Percentiles rank a stretch among this genome's conserved stretches.
phyloP scores from a whole-genome alignment of 768 basidiomycete species.

The Phylloporus sp. region DNA sequence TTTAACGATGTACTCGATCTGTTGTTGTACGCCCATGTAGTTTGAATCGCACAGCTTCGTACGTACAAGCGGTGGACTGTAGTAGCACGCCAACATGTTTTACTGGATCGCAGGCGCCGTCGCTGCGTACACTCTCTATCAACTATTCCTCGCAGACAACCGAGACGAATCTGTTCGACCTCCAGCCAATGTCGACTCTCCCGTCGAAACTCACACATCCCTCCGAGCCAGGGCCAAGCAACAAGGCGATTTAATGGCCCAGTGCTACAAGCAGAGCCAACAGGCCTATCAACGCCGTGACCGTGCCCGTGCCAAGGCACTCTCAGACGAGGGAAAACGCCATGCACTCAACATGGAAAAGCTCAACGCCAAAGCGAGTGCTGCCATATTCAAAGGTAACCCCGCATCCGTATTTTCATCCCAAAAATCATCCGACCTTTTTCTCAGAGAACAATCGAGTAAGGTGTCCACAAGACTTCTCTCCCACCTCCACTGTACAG shows the following conservation, averaged over 20 bases:
- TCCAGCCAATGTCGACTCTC: background rate
- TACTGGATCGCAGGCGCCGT: slow-evolving; percentile 8
- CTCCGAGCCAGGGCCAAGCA: slow-evolving; percentile 70
- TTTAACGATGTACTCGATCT: slow-evolving; percentile 11
- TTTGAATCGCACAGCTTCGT: background rate
- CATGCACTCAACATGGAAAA: slow-evolving; percentile 72
- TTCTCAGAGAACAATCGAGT: slow-evolving; percentile 71
- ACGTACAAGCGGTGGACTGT: no score
- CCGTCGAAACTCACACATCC: slow-evolving; percentile 41
- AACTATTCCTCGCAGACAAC: slow-evolving; percentile 3
- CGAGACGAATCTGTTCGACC: background rate
- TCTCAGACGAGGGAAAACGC: slow-evolving; percentile 73
- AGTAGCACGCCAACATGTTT: slow-evolving; percentile 9
- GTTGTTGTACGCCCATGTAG: no score
- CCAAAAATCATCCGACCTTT: background rate
- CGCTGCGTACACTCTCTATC: slow-evolving; percentile 13
- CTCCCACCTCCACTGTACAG: background rate
- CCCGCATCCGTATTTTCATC: slow-evolving; percentile 7
- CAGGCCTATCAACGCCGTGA: slow-evolving; percentile 69
- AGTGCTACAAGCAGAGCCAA: slow-evolving; percentile 60
- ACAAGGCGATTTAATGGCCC: slow-evolving; percentile 73
- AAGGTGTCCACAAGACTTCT: background rate
- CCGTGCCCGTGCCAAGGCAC: slow-evolving; percentile 70
- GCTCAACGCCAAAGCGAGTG: slow-evolving; percentile 72
- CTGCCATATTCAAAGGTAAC: slow-evolving; percentile 72